Evolutionary conservation across 163 green algal species (phyloP).

Genomic region (Scenedesmus sp.): DNA sequence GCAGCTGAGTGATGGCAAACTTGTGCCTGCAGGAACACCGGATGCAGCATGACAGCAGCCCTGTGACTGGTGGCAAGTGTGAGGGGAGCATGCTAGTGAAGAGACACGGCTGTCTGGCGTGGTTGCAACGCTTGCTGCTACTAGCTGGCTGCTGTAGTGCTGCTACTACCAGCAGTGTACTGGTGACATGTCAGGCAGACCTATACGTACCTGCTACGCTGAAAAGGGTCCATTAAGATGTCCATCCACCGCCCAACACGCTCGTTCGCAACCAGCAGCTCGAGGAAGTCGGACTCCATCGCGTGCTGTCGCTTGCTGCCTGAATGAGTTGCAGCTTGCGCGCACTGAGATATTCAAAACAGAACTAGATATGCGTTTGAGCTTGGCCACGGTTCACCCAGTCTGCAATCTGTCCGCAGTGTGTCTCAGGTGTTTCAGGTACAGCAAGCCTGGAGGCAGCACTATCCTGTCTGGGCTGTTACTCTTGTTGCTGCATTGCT

Average conservation of each 20-base stretch:
- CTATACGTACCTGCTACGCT: not conserved
- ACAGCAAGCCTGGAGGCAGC: not conserved
- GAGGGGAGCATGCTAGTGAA: not conserved
- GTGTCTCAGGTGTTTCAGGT: not conserved
- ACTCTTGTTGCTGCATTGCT: not conserved
- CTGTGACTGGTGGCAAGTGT: not conserved
- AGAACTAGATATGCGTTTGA: not conserved
- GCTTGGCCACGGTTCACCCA: not conserved
- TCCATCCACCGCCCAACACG: slow-evolving; percentile 62
- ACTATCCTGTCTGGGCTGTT: not conserved
- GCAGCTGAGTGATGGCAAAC: slow-evolving; percentile 59
- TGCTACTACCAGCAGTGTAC: not conserved
- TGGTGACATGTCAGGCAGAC: not conserved
- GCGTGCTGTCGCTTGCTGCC: slow-evolving; percentile 26
- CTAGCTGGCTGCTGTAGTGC: not conserved
- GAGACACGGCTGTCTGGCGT: not conserved
- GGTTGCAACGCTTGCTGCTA: not conserved
- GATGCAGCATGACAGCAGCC: not conserved
- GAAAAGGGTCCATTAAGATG: slow-evolving; percentile 43
- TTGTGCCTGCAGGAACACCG: slow-evolving; percentile 19
- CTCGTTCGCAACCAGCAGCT: slow-evolving; percentile 70
- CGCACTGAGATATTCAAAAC: no score
- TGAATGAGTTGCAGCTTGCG: no score
- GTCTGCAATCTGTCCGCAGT: no score
- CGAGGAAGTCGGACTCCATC: slow-evolving; percentile 68